Evolutionary conservation across 2,329 filamentous ascomycete genomes (phyloP).

Genomic region (Cercospora brassicicola): DNA sequence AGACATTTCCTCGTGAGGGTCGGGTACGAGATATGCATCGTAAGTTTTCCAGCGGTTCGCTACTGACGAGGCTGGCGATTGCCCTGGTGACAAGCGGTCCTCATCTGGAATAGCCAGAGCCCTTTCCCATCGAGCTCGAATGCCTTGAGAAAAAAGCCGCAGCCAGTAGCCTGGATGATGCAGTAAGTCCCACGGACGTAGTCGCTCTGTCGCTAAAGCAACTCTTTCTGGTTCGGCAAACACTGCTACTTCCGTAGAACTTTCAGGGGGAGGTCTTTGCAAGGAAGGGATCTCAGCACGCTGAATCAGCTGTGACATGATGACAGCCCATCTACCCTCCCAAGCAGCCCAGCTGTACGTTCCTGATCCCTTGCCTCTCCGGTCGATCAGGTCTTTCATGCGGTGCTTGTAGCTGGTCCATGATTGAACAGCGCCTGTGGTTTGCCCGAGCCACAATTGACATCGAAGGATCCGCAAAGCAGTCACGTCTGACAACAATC

Average conservation of each 20-base stretch:
- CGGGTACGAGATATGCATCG: conserved; percentile 61
- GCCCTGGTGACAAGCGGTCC: conserved; percentile 56
- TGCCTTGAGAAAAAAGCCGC: conserved; percentile 54
- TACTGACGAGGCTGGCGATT: conserved; percentile 57
- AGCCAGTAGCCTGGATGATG: conserved; percentile 66
- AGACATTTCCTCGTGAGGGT: conserved; percentile 58
- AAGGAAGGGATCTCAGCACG: conserved; percentile 53
- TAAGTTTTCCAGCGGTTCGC: conserved; percentile 56
- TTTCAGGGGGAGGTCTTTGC: conserved; percentile 23
- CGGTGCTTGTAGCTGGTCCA: conserved; percentile 78
- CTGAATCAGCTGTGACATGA: conserved; percentile 61
- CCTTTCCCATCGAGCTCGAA: conserved; percentile 51
- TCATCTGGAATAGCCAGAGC: conserved; percentile 60
- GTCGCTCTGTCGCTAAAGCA: conserved; percentile 49
- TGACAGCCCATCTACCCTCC: conserved; percentile 71
- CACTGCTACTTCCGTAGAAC: conserved; percentile 29
- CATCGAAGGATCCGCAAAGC: conserved; percentile 80
- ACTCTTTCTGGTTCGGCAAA: conserved; percentile 55
- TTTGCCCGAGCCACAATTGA: conserved; percentile 74
- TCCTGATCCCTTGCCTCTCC: conserved; percentile 77
- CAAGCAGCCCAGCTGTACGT: conserved; percentile 95
- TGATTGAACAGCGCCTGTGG: conserved; percentile 73
- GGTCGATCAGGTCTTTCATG: conserved; percentile 74
- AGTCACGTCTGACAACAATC: conserved; percentile 78
- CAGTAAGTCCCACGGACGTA: conserved; percentile 59